Percentiles rank a stretch among this genome's conserved stretches.
Evolutionary conservation across 2,329 filamentous ascomycete species (phyloP).

Genomic region (Scytalidium sp.): DNA sequence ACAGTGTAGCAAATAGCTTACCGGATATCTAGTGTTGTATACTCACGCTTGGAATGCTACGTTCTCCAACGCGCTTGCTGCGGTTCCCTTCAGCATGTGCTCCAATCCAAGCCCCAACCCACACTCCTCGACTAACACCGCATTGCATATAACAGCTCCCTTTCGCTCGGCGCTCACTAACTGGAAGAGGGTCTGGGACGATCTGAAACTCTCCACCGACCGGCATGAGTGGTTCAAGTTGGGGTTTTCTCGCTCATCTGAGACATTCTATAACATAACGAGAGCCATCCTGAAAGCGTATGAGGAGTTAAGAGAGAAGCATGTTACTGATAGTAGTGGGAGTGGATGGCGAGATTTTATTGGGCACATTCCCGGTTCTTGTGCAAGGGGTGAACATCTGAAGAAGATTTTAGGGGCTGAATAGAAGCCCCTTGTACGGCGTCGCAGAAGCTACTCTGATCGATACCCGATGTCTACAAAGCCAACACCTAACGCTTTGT

Average conservation of each 20-base stretch:
- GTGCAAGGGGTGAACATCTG: conserved; percentile 26
- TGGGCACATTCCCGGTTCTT: conserved; percentile 21
- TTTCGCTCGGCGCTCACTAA: conserved; percentile 24
- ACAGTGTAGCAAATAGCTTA: no score
- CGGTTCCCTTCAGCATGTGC: conserved; percentile 13
- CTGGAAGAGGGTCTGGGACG: conserved; percentile 27
- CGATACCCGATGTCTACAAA: no score
- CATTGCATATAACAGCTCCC: conserved; percentile 14
- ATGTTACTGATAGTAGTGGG: conserved; percentile 4
- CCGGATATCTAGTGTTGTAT: conserved; percentile 22
- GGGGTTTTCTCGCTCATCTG: conserved; percentile 26
- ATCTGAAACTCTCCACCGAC: conserved; percentile 14
- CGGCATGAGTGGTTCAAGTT: conserved; percentile 23
- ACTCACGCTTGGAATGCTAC: conserved; percentile 24
- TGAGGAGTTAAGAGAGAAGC: conserved; percentile 19
- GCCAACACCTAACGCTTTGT: no score
- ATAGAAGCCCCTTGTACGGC: no score
- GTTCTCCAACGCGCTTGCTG: conserved; percentile 21
- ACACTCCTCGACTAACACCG: not conserved
- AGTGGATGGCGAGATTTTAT: not conserved
- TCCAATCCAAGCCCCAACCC: not conserved
- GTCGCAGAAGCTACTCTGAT: no score
- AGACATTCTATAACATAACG: conserved; percentile 24
- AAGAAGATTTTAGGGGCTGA: conserved; percentile 17
- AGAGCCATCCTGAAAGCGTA: conserved; percentile 17